Evolutionary conservation across 768 basidiomycete species (phyloP).

Genomic region (Leccinum sublutescens): DNA sequence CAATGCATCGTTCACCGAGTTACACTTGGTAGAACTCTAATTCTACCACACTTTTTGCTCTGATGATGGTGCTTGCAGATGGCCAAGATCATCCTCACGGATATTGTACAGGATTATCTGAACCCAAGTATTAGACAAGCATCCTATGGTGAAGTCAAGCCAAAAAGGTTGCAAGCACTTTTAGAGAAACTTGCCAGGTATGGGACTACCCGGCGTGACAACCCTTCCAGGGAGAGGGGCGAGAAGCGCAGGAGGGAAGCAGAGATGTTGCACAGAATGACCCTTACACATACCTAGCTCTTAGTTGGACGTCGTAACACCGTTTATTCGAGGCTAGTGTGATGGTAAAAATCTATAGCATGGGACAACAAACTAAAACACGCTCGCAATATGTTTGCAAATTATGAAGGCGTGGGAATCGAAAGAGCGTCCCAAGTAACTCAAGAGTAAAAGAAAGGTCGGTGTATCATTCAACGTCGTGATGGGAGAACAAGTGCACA

Average conservation of each 20-base stretch:
- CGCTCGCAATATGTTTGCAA: slow-evolving; percentile 6
- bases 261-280: slow-evolving; percentile 67
- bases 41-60: not conserved
- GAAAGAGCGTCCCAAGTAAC: slow-evolving; percentile 29
- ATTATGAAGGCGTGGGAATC: slow-evolving; percentile 18
- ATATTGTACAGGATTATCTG: slow-evolving; percentile 78
- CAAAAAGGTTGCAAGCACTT: slow-evolving; percentile 67
- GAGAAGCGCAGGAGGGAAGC: slow-evolving; percentile 77
- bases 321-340: slow-evolving; percentile 9
- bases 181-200: slow-evolving; percentile 77
- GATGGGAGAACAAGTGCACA: slow-evolving; percentile 53
- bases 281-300: slow-evolving; percentile 17
- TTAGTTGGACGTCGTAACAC: slow-evolving; percentile 2
- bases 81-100: slow-evolving; percentile 66
- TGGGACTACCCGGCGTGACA: slow-evolving; percentile 61
- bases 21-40: slow-evolving; percentile 60
- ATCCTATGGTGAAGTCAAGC: slow-evolving; percentile 63
- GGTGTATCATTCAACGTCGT: slow-evolving; percentile 55
- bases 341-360: slow-evolving; percentile 1
- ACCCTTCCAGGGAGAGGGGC: slow-evolving; percentile 57
- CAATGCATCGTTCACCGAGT: slow-evolving; percentile 69
- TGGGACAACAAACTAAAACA: not conserved
- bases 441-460: slow-evolving; percentile 35
- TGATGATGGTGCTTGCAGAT: slow-evolving; percentile 43
- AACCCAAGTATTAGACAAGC: slow-evolving; percentile 66